Evolutionary conservation across 192 early-diverging fungal genomes (phyloP), one percentile per base, ranked within the genome.

Genomic region (Coemansia sp.): DNA sequence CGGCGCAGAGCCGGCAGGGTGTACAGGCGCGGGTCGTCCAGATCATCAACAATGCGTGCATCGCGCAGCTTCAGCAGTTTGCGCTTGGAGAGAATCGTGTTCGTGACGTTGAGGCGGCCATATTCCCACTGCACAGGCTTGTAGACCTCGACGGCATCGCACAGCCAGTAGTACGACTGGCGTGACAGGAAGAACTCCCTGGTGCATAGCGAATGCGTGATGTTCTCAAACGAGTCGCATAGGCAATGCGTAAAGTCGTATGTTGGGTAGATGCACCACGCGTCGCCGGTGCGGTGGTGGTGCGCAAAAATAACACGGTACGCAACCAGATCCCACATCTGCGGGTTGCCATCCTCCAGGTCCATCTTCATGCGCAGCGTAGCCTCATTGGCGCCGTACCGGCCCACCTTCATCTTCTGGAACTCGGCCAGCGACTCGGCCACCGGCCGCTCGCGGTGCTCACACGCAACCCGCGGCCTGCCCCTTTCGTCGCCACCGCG

Each of bases 71-170:
- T 87, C 46, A 87, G 87, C 51, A 99, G 87, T 86, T 98, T 98
- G 57, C 98, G 89, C 86, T 99, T 99, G 44, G 96, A 98, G 75
- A 96, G 86, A 62, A 99, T 80, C 1, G 94, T 96, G 82, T 94
- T 88, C 46, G 94, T 91, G 54, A 99, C 84, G 62, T 88, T 94
- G 40, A 99, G 79, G 48, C 98, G 87, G 35, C 95, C 94, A 62
- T 92, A 98, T 80, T 99, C 98, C 94, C 95, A 99, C 83, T 99
- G 98, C 23, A 99, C 95, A 22, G 98, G 98, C 82, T 99, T 99
- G 85, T 99, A 99, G 2, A 99, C 85, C 69, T 96, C 93, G 24
- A 98, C 81, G 11, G 96, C 96, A 72, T 99, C 98, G 54, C 93
- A 89, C 24, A 99, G 88, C 98, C 98, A 99, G 83, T 99, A 98